Conservation (phyloP, 2,329 filamentous ascomycete species). For the Fusarium temperatum region DNA sequence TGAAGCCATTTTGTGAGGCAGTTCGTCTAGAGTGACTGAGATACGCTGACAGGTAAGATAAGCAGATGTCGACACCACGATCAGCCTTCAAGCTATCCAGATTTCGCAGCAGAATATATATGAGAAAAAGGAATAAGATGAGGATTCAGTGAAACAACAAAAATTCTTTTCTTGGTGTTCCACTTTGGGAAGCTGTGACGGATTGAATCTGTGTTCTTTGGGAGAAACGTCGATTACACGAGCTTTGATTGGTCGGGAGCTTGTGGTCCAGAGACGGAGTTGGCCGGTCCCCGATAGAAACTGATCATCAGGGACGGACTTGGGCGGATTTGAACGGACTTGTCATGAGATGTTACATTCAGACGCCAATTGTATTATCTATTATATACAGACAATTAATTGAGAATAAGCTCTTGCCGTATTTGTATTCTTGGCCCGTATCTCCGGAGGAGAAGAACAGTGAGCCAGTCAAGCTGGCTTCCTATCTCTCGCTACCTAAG, state of each 20-base stretch:
- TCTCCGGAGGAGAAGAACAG: neutral
- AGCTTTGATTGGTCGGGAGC: conserved; percentile 23
- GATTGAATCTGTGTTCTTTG: conserved; percentile 27
- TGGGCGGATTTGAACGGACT: conserved; percentile 21
- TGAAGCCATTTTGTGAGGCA: conserved; percentile 30
- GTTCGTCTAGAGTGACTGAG: neutral
- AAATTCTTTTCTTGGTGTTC: conserved; percentile 13
- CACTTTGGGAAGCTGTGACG: conserved; percentile 31
- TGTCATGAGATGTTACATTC: neutral
- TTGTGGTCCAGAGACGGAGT: conserved; percentile 16
- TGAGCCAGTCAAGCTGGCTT: neutral
- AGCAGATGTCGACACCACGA: neutral
- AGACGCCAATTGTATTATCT: neutral
- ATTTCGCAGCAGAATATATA: neutral
- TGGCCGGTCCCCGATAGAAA: conserved; percentile 31
- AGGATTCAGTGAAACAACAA: conserved; percentile 3
- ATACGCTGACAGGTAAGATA: neutral
- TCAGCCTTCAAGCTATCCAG: neutral
- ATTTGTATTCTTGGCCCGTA: neutral
- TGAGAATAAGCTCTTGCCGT: neutral
- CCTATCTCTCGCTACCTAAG: neutral
- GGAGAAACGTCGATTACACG: conserved; percentile 16
- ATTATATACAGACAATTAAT: neutral
- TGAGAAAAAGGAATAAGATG: neutral
- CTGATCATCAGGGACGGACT: conserved; percentile 22